Conservation (phyloP, 164 flowering plant species). For the Echeveria elegans region DNA sequence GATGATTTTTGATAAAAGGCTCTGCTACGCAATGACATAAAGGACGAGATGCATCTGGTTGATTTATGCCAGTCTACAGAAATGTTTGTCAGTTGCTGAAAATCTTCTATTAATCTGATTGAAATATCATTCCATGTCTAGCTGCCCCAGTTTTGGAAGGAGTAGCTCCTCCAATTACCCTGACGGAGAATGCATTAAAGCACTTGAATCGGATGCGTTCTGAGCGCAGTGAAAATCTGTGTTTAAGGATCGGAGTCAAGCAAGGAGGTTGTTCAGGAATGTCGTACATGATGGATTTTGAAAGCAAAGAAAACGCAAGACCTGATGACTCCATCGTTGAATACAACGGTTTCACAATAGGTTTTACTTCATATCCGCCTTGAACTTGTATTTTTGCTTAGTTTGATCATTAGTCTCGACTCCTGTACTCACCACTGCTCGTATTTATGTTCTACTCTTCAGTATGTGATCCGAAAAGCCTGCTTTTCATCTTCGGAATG, state of each 20-base stretch:
- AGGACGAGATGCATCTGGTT: too few relatives aligned
- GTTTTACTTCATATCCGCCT: constrained; percentile 24
- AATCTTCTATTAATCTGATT: too few relatives aligned
- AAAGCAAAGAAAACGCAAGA: constrained; percentile 56
- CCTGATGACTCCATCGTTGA: constrained; percentile 78
- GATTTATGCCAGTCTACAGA: too few relatives aligned
- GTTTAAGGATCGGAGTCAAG: constrained; percentile 94
- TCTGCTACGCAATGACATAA: too few relatives aligned
- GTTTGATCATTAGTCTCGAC: neutral
- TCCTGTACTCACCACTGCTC: neutral
- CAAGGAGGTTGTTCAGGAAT: constrained; percentile 99
- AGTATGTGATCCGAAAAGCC: constrained; percentile 99
- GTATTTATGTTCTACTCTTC: constrained; percentile 16
- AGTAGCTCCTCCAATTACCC: constrained; percentile 63
- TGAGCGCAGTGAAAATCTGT: constrained; percentile 70
- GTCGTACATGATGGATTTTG: constrained; percentile 98
- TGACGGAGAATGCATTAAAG: constrained; percentile 75
- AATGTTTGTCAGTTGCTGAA: too few relatives aligned
- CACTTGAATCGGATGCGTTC: constrained; percentile 83
- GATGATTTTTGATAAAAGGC: too few relatives aligned
- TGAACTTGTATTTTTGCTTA: neutral
- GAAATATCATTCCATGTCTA: constrained; percentile 16
- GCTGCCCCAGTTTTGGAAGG: constrained; percentile 55
- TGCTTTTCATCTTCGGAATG: constrained; percentile 89
- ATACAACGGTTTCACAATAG: constrained; percentile 74